Base-by-base conservation (phyloP, 2,329 filamentous ascomycete genomes). In the Paraphoma sp. region DNA sequence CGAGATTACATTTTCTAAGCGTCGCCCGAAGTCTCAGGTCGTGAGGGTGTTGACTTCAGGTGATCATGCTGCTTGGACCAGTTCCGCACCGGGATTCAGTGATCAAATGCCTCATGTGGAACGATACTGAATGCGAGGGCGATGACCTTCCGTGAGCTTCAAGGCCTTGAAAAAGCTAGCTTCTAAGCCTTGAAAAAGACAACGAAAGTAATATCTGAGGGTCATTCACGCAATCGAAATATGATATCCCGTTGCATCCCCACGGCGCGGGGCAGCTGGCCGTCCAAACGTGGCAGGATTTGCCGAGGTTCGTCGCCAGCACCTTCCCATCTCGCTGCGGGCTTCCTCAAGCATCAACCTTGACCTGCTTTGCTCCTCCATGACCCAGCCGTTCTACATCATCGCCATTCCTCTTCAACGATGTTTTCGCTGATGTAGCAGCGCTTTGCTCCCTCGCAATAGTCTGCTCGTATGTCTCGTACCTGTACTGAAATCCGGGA, bases 401-500 rank as follows among this genome's bases (percentile, higher is more conserved):
- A 3, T 14, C 33, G 14, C 14, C 14, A 36, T 14, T 36, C 33
- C 33, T 36, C 33, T 36, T 36, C 14, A 36, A 14, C 3, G 33
- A 10, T 2, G 33, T 36, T 14, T 14, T 36, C 10, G 14, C 14
- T 14, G 33, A 36, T n/a, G 40, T 42, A 10, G 12, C n/a, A 6
- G 30, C 8, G 9, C 31, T 45, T 23, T 5, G 16, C 17, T 62
- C 56, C 23, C 48, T 31, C 10, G 56, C 52, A 17, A 60, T 30
- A 18, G 52, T 59, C 47, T 56, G 33, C 23, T 61, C 57, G 43
- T 63, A 63, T 6, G 58, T 61, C 3, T 61, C 51, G 23, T 61
- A 63, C 51, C 53, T 63, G 46, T 63, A 63, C n/a, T 51, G 54
- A 36, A 47, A 57, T 4, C 58, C 60, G 12, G 54, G 50, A 56